phyloP scores from a whole-genome alignment of 257 asterid species.

The Ilex asprella region DNA sequence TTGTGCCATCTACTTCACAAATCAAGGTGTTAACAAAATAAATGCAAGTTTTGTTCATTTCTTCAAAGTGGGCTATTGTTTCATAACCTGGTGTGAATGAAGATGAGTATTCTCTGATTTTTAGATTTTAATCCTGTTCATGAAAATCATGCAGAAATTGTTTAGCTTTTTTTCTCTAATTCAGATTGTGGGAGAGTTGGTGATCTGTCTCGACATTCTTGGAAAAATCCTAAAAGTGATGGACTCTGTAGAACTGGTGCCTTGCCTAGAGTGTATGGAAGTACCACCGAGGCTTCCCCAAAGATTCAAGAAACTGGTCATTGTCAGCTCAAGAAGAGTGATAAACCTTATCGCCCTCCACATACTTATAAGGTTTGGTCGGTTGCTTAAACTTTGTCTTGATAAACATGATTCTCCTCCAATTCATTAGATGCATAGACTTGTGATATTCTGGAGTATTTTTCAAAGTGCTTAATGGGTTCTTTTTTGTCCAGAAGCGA shows the following conservation, averaged over 20 bases:
- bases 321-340: slow-evolving; percentile 35
- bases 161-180: slow-evolving; percentile 8
- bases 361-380: slow-evolving; percentile 36
- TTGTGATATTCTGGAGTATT: background rate
- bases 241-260: background rate
- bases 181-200: slow-evolving; percentile 22
- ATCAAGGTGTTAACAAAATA: too few relatives aligned
- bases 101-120: too few relatives aligned
- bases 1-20: too few relatives aligned
- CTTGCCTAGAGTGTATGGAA: slow-evolving; percentile 16
- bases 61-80: too few relatives aligned
- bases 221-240: background rate
- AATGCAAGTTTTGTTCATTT: too few relatives aligned
- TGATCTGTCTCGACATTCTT: slow-evolving; percentile 1
- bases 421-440: background rate
- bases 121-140: too few relatives aligned
- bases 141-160: background rate
- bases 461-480: background rate
- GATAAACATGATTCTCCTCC: background rate
- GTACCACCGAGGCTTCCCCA: slow-evolving; percentile 18
- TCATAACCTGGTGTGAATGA: too few relatives aligned
- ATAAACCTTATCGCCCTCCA: slow-evolving; percentile 60
- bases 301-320: slow-evolving; percentile 7
- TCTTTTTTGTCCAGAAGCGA: background rate
- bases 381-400: slow-evolving; percentile 10